Percentiles rank a stretch among this genome's conserved stretches.
Evolutionary conservation across 768 basidiomycete species (phyloP).

Genomic region (Pleurotus eryngii): DNA sequence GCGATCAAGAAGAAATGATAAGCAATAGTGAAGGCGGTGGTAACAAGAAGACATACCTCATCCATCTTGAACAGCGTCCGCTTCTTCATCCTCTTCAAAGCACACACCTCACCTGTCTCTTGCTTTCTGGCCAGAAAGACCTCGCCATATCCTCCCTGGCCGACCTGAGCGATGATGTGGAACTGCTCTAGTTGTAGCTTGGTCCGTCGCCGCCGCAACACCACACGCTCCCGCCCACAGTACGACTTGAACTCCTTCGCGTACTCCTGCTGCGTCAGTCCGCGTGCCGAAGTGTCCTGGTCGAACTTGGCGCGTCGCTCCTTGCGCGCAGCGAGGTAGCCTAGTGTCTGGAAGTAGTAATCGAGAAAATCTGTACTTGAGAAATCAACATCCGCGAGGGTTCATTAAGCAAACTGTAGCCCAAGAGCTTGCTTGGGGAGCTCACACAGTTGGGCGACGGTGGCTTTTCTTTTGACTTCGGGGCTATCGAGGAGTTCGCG

Average conservation of each 20-base stretch:
- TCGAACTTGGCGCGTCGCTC: slow-evolving; percentile 83
- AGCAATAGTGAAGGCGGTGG: neutral
- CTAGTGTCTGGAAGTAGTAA: slow-evolving; percentile 95
- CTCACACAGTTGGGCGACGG: slow-evolving; percentile 94
- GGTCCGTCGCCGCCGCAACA: slow-evolving; percentile 88
- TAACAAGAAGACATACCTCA: slow-evolving; percentile 54
- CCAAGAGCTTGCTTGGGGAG: slow-evolving; percentile 10
- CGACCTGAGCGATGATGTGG: slow-evolving; percentile 97
- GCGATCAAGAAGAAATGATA: neutral
- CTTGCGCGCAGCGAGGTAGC: slow-evolving; percentile 84
- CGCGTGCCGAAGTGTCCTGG: slow-evolving; percentile 70
- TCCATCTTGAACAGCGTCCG: slow-evolving; percentile 97
- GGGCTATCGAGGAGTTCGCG: slow-evolving; percentile 75
- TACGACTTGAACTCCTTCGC: slow-evolving; percentile 88
- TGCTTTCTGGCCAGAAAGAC: slow-evolving; percentile 94
- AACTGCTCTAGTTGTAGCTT: slow-evolving; percentile 94
- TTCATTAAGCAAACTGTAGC: too few relatives aligned
- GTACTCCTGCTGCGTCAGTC: slow-evolving; percentile 53
- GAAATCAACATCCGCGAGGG: too few relatives aligned
- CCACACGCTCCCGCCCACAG: slow-evolving; percentile 87
- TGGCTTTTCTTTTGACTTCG: slow-evolving; percentile 93
- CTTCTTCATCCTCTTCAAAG: slow-evolving; percentile 97
- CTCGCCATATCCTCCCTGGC: slow-evolving; percentile 98
- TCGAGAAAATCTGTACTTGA: slow-evolving; percentile 79
- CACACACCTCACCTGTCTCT: slow-evolving; percentile 95